Evolutionary conservation across 2,329 filamentous ascomycete genomes (phyloP), one percentile per base, ranked within the genome.

Genomic region (Trichophyton benhamiae): DNA sequence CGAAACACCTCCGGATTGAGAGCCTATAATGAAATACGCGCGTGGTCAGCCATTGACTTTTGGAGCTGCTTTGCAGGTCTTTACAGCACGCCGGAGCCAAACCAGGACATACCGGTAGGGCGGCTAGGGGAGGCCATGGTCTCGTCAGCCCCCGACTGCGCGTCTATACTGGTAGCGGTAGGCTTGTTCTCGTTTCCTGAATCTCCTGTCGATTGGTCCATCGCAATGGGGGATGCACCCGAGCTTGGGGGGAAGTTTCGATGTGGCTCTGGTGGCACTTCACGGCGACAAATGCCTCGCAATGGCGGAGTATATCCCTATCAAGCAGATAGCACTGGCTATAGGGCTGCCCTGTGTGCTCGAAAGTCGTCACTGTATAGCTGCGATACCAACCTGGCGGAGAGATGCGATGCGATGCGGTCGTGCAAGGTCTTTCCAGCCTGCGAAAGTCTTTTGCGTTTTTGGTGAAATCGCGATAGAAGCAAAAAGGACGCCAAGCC

Each of bases 1-100:
- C 30, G 71, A 72, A 55, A 67, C 62, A 59, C 70, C 69, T 61
- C 66, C 69, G 61, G 71, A 73, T 67, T 72, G 72, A 62, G 71
- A 70, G 63, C 64, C 68, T 70, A 62, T 55, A 46, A 11, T 64
- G 57, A 44, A 58, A 57, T 41, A 41, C 57, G 25, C 60, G 58
- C 53, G 57, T 58, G 15, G 63, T 59, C 61, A 63, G 63, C 27
- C 27, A 53, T 53, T 13, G n/a, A 53, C 9, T n/a, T 30, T 30
- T 6, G 7, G 13, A 13, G 11, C 25, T 11, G 25, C 49, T 27
- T 53, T 11, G 61, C 60, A 59, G 3, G 33, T 38, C 44, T 30
- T 33, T 52, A 2, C 38, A 36, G 22, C 61, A 49, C 27, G n/a
- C 42, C 27, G 57, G 30, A 20, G 60, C 22, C 27, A 46, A 58